Evolutionary conservation across 176 grass and related monocot species (phyloP), one percentile per base, ranked within the genome.

Genomic region (Oryza meridionalis): DNA sequence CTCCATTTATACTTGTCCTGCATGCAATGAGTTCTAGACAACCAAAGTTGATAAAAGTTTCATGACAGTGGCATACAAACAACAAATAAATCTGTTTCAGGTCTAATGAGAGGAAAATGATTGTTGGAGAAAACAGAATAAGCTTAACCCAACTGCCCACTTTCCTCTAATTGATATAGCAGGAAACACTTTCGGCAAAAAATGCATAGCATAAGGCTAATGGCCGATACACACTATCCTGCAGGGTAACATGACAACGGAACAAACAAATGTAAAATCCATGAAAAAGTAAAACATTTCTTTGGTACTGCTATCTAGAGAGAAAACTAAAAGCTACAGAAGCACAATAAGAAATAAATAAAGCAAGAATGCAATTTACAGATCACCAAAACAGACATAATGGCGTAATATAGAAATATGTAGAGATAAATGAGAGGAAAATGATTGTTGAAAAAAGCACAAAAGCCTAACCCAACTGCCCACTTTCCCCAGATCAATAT

Each of bases 401-500:
- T 26, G 0, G 0, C 0, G 4, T 15, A 69, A 59, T 0, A 27
- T 1, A 65, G 0, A 78, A 38, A 65, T 11, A 43, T 12, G 11
- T 17, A 24, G 11, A 9, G 5, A 25, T 21, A 51, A 33, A 76
- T 92, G 88, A 75, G 72, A 81, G 88, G 84, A 83, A 91, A 93
- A 87, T 96, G 91, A 96, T 89, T 96, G 84, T 96, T 91, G 88
- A 62, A 63, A 82, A 93, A 93, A 86, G 51, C 77, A 92, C 11
- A 79, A 72, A 85, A 66, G 53, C 49, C 77, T 78, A 84, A 92
- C 84, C 93, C 93, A 92, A 94, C 90, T 94, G 93, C 93, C 93
- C 93, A 92, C 67, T 90, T 88, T 91, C 88, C 83, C 42, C 62
- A 22, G 33, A 29, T 92, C 86, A 24, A 2, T 95, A 63, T 92